Conservation (phyloP, 2,329 filamentous ascomycete species). For the Raffaelea deltoideospora region DNA sequence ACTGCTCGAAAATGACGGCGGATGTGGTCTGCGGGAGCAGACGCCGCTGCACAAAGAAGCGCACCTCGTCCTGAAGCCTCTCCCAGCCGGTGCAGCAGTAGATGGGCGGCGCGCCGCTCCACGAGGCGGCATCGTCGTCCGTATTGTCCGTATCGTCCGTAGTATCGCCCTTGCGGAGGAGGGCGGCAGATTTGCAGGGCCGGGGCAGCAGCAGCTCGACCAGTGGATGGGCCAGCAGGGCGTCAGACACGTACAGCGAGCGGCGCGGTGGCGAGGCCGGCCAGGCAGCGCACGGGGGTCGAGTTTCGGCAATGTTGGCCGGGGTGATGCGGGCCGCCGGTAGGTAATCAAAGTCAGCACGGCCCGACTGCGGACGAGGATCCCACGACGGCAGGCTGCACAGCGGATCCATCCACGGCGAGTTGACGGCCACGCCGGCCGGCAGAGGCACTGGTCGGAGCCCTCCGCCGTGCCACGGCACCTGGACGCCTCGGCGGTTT, state of each 20-base stretch:
- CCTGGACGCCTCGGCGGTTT: conserved; percentile 24
- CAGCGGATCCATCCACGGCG: conserved; percentile 59
- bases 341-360: conserved; percentile 46
- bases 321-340: conserved; percentile 22
- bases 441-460: conserved; percentile 47
- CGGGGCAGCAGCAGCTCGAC: conserved; percentile 43
- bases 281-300: conserved; percentile 38
- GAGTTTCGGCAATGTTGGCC: conserved; percentile 13
- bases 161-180: no score
- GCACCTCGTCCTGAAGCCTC: conserved; percentile 52
- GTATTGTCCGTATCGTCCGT: no score
- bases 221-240: conserved; percentile 48
- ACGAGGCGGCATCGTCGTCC: no score
- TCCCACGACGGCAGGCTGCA: conserved; percentile 43
- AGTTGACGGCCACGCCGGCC: conserved; percentile 45
- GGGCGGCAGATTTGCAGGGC: no score
- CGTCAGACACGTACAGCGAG: conserved; percentile 39
- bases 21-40: conserved; percentile 45
- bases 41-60: conserved; percentile 43
- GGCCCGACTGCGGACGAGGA: conserved; percentile 20
- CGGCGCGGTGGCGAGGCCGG: conserved; percentile 37
- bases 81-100: conserved; percentile 60
- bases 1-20: conserved; percentile 52
- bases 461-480: conserved; percentile 48
- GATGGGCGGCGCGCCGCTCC: conserved; percentile 48